These are phyloP conservation scores for Dendrobium catenatum DNA, from an alignment of 106 monocot genomes.

Conservation along the genomic window DNA sequence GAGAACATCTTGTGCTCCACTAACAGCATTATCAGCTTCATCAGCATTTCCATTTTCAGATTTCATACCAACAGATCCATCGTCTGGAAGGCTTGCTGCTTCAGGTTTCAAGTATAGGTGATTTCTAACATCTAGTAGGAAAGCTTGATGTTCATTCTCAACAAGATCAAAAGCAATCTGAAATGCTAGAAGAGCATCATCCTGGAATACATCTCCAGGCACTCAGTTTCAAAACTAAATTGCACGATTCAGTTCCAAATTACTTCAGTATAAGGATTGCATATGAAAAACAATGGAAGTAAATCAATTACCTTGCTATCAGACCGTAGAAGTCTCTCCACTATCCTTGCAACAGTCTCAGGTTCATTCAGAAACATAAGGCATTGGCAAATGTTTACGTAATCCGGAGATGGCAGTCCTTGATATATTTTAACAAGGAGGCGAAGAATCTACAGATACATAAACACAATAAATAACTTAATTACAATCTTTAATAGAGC, in stretches of 20 bases:
- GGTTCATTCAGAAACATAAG: constrained; percentile 94
- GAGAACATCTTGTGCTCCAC: constrained; percentile 32
- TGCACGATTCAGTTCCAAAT: not conserved
- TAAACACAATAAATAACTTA: not conserved
- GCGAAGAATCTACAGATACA: constrained; percentile 53
- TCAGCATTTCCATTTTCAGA: constrained; percentile 21
- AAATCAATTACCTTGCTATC: constrained; percentile 48
- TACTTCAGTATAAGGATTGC: not conserved
- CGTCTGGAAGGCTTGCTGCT: constrained; percentile 13
- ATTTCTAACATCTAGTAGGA: constrained; percentile 66
- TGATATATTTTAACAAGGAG: constrained; percentile 93
- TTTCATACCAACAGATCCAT: constrained; percentile 9
- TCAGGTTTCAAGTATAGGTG: constrained; percentile 21
- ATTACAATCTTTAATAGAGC: too few species aligned
- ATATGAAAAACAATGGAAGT: not conserved
- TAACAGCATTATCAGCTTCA: constrained; percentile 9
- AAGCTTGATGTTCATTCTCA: constrained; percentile 97
- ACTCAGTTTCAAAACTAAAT: not conserved
- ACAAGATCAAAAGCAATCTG: constrained; percentile 98
- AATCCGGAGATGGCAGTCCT: constrained; percentile 81
- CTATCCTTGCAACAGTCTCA: constrained; percentile 62
- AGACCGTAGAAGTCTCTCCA: constrained; percentile 79
- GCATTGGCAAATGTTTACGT: constrained; percentile 89
- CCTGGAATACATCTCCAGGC: constrained; percentile 32
- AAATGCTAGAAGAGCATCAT: constrained; percentile 85